These are phyloP conservation scores for Pythium insidiosum DNA, from an alignment of 352 stramenopile species.

Conservation along the genomic window DNA sequence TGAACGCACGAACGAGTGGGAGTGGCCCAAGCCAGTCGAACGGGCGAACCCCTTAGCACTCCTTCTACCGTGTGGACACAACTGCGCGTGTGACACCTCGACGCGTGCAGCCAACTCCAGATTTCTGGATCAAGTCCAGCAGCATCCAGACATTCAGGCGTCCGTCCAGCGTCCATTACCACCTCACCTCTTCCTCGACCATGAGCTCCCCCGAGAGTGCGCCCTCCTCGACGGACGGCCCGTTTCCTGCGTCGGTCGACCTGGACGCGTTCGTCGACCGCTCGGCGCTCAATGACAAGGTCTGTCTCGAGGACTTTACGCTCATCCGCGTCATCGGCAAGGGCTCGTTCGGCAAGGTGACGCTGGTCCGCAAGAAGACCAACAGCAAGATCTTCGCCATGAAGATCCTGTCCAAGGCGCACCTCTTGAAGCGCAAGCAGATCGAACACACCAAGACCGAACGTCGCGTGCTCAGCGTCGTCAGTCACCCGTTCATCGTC, in stretches of 20 bases:
- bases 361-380: constrained; percentile 85
- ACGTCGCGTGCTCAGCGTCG: constrained; percentile 91
- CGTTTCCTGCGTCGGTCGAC: constrained; percentile 32
- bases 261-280: constrained; percentile 65
- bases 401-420: constrained; percentile 89
- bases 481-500: constrained; percentile 97
- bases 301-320: constrained; percentile 86
- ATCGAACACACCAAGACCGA: constrained; percentile 97
- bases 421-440: constrained; percentile 93
- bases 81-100: no score
- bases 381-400: constrained; percentile 89
- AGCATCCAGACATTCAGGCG: no score
- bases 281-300: constrained; percentile 81
- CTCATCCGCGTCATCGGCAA: constrained; percentile 87
- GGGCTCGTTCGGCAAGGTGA: constrained; percentile 85
- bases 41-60: no score
- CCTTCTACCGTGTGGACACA: no score
- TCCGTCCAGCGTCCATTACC: no score
- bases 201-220: constrained; percentile 55
- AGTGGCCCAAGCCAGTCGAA: no score
- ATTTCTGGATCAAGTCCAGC: no score
- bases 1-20: no score
- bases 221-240: constrained; percentile 19
- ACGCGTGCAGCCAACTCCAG: no score
- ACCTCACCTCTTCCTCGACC: no score